These are phyloP conservation scores for Sclerospora graminicola DNA, from an alignment of 352 stramenopile species.

Conservation along the genomic window DNA sequence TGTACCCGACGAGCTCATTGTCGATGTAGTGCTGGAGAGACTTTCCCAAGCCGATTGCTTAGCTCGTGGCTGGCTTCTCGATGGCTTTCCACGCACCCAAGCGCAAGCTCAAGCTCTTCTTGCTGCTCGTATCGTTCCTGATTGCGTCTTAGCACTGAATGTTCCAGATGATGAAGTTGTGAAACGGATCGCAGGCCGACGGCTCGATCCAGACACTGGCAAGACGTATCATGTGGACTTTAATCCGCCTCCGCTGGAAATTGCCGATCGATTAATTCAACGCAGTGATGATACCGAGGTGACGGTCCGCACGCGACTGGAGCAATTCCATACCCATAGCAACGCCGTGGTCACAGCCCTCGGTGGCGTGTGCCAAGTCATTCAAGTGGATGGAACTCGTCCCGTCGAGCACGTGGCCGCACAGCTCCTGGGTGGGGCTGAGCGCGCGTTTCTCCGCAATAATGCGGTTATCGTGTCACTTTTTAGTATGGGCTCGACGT, in stretches of 20 bases:
- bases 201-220: constrained; percentile 89
- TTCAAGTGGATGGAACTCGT: background rate
- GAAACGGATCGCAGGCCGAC: constrained; percentile 92
- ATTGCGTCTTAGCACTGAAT: constrained; percentile 89
- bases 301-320: constrained; percentile 82
- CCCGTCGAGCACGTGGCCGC: constrained; percentile 5
- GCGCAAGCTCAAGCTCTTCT: constrained; percentile 80
- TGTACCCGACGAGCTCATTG: constrained; percentile 90
- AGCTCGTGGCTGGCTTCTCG: constrained; percentile 85
- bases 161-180: constrained; percentile 93
- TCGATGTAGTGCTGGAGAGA: constrained; percentile 72
- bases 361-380: background rate
- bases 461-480: no score
- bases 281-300: constrained; percentile 90
- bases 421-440: constrained; percentile 15
- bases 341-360: constrained; percentile 44
- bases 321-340: constrained; percentile 79
- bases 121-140: constrained; percentile 35
- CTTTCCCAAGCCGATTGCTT: constrained; percentile 79
- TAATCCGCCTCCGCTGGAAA: constrained; percentile 81
- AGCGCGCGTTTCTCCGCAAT: no score
- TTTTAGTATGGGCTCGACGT: constrained; percentile 22
- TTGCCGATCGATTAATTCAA: constrained; percentile 67
- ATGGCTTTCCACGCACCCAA: constrained; percentile 89
- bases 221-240: constrained; percentile 97